A percentile compares a stretch with the other conserved stretches of the same genome.
Conservation (phyloP, 768 basidiomycete species). For the Tubosaeta brunneosetosa region DNA sequence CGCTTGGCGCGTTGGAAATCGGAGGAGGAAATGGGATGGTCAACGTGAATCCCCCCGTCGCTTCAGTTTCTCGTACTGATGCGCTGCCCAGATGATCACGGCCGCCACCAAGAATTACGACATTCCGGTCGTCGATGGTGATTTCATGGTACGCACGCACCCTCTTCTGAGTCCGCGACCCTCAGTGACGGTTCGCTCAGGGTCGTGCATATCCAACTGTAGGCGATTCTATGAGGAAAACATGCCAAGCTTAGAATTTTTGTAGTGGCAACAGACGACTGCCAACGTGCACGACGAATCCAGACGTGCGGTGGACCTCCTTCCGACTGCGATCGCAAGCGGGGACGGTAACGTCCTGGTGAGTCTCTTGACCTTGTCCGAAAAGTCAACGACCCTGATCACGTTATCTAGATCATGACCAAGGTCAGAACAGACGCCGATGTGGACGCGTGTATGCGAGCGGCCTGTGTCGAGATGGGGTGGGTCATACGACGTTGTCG, state of each 20-base stretch:
- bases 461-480: slow-evolving; percentile 51
- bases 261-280: slow-evolving; percentile 30
- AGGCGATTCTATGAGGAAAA: slow-evolving; percentile 9
- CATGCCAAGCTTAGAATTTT: background rate
- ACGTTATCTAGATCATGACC: slow-evolving; percentile 33
- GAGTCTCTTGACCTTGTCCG: background rate
- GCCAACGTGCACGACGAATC: slow-evolving; percentile 26
- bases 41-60: slow-evolving; percentile 25
- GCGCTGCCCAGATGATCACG: slow-evolving; percentile 30
- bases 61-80: slow-evolving; percentile 6
- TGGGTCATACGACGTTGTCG: slow-evolving; percentile 6
- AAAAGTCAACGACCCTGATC: slow-evolving; percentile 11
- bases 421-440: slow-evolving; percentile 40
- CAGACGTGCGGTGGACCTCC: slow-evolving; percentile 25
- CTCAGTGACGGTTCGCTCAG: slow-evolving; percentile 14
- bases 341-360: slow-evolving; percentile 37
- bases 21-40: slow-evolving; percentile 45
- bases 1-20: slow-evolving; percentile 37
- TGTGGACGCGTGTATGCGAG: slow-evolving; percentile 44
- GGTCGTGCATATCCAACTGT: slow-evolving; percentile 36
- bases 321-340: slow-evolving; percentile 34
- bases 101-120: slow-evolving; percentile 33
- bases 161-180: background rate
- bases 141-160: slow-evolving; percentile 36
- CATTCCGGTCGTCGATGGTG: slow-evolving; percentile 41